These are phyloP conservation scores for Xylaria bambusicola DNA, from an alignment of 495 filamentous ascomycete species.

Conservation along the genomic window DNA sequence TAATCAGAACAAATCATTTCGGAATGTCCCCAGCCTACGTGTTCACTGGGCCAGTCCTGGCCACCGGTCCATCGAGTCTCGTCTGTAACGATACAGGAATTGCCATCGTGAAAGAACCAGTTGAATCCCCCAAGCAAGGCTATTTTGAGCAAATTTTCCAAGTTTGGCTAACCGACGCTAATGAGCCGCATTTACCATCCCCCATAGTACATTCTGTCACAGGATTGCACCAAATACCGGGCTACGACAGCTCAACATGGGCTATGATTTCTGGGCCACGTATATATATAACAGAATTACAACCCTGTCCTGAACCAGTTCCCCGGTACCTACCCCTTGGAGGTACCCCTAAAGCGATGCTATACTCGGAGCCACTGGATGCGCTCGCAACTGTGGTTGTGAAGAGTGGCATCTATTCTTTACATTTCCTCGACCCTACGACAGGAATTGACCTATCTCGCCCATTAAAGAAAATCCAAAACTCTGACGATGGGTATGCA, in stretches of 20 bases:
- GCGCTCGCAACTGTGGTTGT: slow-evolving; percentile 56
- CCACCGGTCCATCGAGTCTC: slow-evolving; percentile 20
- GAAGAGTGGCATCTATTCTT: slow-evolving; percentile 35
- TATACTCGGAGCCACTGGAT: slow-evolving; percentile 54
- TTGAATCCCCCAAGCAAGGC: background rate
- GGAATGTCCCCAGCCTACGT: slow-evolving; percentile 23
- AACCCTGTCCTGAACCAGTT: slow-evolving; percentile 47
- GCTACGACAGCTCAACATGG: slow-evolving; percentile 30
- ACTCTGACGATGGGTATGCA: slow-evolving; percentile 19
- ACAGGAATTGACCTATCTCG: slow-evolving; percentile 48
- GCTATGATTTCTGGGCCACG: slow-evolving; percentile 46
- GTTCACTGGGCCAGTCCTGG: slow-evolving; percentile 20
- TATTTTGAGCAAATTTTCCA: slow-evolving; percentile 28
- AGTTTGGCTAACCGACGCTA: slow-evolving; percentile 45
- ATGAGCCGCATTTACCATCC: slow-evolving; percentile 30
- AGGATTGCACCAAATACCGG: slow-evolving; percentile 27
- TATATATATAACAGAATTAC: slow-evolving; percentile 53
- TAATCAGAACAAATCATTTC: slow-evolving; percentile 18
- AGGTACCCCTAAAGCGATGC: slow-evolving; percentile 54
- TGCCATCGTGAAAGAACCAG: slow-evolving; percentile 23
- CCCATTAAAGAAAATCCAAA: slow-evolving; percentile 35
- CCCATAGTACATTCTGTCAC: slow-evolving; percentile 37
- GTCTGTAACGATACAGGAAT: slow-evolving; percentile 32
- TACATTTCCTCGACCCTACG: slow-evolving; percentile 51
- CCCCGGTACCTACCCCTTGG: slow-evolving; percentile 51